Conservation (phyloP, 495 filamentous ascomycete species). For the Amorphotheca resinae region DNA sequence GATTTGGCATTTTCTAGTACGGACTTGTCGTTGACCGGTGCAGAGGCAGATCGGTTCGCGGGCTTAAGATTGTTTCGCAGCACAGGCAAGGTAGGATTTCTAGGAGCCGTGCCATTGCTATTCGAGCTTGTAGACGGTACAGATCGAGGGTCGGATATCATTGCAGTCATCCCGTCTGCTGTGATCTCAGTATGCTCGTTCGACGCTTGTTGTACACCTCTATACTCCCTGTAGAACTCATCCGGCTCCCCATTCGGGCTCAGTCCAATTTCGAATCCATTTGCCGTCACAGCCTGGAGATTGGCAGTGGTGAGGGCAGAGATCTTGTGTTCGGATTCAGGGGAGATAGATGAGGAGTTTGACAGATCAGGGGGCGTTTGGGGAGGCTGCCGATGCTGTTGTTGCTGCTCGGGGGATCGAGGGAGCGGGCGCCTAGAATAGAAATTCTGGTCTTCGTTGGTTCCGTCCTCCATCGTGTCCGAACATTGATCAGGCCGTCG, state of each 20-base stretch:
- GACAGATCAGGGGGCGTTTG: conserved; percentile 10
- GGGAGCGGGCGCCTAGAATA: conserved; percentile 14
- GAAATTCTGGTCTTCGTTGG: conserved; percentile 21
- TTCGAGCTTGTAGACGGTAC: conserved; percentile 16
- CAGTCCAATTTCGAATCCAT: conserved; percentile 11
- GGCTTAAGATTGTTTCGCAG: conserved; percentile 11
- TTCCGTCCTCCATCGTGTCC: conserved; percentile 19
- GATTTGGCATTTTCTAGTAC: conserved; percentile 15
- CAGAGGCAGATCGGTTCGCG: conserved; percentile 33
- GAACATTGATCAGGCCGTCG: conserved; percentile 16
- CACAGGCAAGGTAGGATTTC: conserved; percentile 12
- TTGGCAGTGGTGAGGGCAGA: conserved; percentile 16
- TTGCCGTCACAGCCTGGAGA: conserved; percentile 13
- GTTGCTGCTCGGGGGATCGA: conserved; percentile 6
- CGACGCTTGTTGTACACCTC: conserved; percentile 21
- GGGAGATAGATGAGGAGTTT: conserved; percentile 8
- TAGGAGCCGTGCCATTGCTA: conserved; percentile 19
- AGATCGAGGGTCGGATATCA: conserved; percentile 7
- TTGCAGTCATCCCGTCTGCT: conserved; percentile 12
- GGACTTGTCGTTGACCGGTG: conserved; percentile 31
- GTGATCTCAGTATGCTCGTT: conserved; percentile 23
- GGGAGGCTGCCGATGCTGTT: conserved; percentile 1
- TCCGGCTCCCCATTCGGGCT: conserved; percentile 27
- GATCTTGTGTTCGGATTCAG: conserved; percentile 14
- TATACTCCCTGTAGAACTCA: conserved; percentile 41